phyloP scores from a whole-genome alignment of 805 yeast species.

The Tetrapisispora fleetii region DNA sequence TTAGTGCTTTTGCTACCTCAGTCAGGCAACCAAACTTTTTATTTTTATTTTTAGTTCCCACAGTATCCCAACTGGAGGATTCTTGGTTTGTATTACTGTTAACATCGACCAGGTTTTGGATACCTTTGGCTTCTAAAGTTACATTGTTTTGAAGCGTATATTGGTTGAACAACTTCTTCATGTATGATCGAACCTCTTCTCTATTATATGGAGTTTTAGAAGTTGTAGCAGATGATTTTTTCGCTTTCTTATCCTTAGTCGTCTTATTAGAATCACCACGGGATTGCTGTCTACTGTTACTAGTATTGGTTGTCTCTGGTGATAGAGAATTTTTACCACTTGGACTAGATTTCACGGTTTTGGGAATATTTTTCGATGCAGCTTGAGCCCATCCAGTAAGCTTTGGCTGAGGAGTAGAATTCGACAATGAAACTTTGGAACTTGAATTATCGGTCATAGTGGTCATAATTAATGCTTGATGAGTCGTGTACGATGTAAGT shows the following conservation, averaged over 20 bases:
- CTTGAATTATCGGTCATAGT: background rate
- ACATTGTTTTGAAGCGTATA: conserved; percentile 5
- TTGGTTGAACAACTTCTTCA: conserved; percentile 11
- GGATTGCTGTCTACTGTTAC: background rate
- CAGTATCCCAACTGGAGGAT: conserved; percentile 24
- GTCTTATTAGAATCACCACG: background rate
- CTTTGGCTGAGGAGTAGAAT: conserved; percentile 13
- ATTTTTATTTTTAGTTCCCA: conserved; percentile 15
- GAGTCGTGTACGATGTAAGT: no score
- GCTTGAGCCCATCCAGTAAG: conserved; percentile 29
- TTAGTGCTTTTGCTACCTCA: conserved; percentile 21
- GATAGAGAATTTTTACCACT: background rate
- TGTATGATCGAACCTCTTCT: conserved; percentile 18
- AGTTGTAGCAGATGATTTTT: background rate
- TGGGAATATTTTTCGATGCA: conserved; percentile 15
- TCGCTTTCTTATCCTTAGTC: background rate
- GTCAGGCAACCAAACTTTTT: conserved; percentile 23
- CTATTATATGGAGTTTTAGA: conserved; percentile 18
- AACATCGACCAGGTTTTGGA: conserved; percentile 1
- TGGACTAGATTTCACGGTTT: background rate
- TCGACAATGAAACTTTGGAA: background rate
- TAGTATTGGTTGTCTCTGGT: background rate
- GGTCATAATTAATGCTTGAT: conserved; percentile 5
- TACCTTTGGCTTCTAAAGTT: conserved; percentile 6
- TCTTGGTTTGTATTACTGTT: conserved; percentile 5